Percentiles rank a stretch among this genome's conserved stretches.
phyloP scores from a whole-genome alignment of 1,284 basidiomycete genomes.

The Inonotus hispidus region DNA sequence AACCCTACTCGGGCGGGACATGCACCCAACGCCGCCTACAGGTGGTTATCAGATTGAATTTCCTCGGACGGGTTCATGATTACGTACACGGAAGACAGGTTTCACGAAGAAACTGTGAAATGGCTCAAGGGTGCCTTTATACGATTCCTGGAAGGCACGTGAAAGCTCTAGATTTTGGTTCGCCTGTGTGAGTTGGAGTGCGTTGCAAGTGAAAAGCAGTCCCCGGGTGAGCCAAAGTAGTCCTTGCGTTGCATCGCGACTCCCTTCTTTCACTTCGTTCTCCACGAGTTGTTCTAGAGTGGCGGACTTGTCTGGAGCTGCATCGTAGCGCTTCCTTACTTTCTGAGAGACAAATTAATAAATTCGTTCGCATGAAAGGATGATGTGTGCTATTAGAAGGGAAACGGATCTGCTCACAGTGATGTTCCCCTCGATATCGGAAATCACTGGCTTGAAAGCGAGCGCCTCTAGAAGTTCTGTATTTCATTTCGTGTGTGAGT shows the following conservation, averaged over 20 bases:
- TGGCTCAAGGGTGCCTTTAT: conserved; percentile 78
- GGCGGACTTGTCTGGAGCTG: conserved; percentile 54
- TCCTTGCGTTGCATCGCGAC: conserved; percentile 83
- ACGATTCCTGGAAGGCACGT: conserved; percentile 76
- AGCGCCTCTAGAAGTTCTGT: conserved; percentile 85
- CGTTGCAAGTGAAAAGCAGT: conserved; percentile 86
- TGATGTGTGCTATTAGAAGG: not conserved
- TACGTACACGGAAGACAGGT: conserved; percentile 74
- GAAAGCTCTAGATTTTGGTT: conserved; percentile 71
- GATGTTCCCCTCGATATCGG: conserved; percentile 92
- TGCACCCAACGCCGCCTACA: conserved; percentile 56
- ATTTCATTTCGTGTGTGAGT: not conserved
- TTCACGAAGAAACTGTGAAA: conserved; percentile 88
- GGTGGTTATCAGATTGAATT: not conserved
- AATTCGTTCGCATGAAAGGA: not conserved
- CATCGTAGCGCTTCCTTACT: conserved; percentile 78
- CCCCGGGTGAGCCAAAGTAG: conserved; percentile 91
- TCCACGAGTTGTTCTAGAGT: conserved; percentile 85
- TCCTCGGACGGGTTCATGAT: not conserved
- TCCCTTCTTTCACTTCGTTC: conserved; percentile 86
- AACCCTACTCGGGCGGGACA: conserved; percentile 57
- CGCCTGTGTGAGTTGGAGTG: conserved; percentile 68
- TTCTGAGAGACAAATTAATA: conserved; percentile 49
- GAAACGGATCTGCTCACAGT: conserved; percentile 43
- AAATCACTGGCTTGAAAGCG: conserved; percentile 83